Evolutionary conservation across 1,139 yeast species (phyloP).

Genomic region (Yamadazyma diospyri): DNA sequence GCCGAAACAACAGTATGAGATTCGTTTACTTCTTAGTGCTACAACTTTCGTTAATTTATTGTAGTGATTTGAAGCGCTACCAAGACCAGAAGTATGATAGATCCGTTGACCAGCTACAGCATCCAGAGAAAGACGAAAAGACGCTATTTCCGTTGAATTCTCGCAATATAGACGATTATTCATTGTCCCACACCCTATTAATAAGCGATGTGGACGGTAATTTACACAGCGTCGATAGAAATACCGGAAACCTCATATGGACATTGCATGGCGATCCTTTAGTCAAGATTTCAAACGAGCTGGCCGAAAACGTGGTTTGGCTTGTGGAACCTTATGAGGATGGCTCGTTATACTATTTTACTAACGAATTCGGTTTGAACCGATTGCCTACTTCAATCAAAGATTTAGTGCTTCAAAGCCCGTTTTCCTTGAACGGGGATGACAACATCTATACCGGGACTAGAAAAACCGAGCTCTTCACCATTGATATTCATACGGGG

Average conservation of each 20-base stretch:
- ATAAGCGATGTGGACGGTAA: constrained; percentile 89
- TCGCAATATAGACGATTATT: constrained; percentile 50
- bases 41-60: too few species aligned
- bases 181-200: constrained; percentile 57
- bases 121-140: too few species aligned
- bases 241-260: constrained; percentile 79
- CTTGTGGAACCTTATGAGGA: constrained; percentile 89
- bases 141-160: constrained; percentile 31
- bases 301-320: constrained; percentile 48
- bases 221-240: constrained; percentile 75
- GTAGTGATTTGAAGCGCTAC: too few species aligned
- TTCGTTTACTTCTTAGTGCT: too few species aligned
- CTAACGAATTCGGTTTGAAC: constrained; percentile 73
- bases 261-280: constrained; percentile 55
- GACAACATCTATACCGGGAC: constrained; percentile 90
- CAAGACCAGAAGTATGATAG: too few species aligned
- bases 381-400: constrained; percentile 79
- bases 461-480: constrained; percentile 70
- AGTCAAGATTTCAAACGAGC: constrained; percentile 40
- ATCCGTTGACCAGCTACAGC: too few species aligned
- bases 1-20: too few species aligned
- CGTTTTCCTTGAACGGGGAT: constrained; percentile 75
- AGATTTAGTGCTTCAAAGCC: constrained; percentile 78
- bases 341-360: constrained; percentile 83
- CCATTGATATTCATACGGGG: constrained; percentile 75